Percentiles rank a stretch among this genome's conserved stretches.
Conservation (phyloP, 2,329 filamentous ascomycete genomes). For the Hypoxylon sp. region DNA sequence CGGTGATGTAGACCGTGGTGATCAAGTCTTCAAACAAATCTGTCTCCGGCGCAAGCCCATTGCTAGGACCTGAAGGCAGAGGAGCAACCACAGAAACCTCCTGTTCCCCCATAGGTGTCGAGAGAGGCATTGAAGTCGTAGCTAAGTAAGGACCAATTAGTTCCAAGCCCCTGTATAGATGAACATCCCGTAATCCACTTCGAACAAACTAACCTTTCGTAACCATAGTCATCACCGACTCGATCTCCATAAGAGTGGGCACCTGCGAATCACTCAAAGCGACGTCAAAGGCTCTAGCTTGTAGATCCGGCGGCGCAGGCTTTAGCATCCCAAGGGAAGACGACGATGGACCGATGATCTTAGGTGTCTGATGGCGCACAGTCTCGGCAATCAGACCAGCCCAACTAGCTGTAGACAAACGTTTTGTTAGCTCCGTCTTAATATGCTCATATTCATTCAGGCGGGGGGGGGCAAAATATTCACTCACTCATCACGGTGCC, state of each 20-base stretch:
- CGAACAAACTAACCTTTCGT: slow-evolving; percentile 22
- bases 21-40: not conserved
- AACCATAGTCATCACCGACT: not conserved
- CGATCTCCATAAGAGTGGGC: not conserved
- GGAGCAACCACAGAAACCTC: not conserved
- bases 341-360: not conserved
- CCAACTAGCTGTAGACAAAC: slow-evolving; percentile 43
- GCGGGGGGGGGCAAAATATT: not conserved
- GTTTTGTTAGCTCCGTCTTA: slow-evolving; percentile 8
- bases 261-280: not conserved
- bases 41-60: not conserved
- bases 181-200: not conserved
- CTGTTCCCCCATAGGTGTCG: not conserved
- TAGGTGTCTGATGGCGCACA: slow-evolving; percentile 15
- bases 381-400: slow-evolving; percentile 42
- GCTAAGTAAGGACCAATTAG: slow-evolving; percentile 7
- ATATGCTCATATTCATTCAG: not conserved
- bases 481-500: slow-evolving; percentile 40
- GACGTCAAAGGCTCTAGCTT: not conserved
- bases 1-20: slow-evolving; percentile 28
- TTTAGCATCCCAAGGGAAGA: not conserved
- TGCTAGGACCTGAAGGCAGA: not conserved
- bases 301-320: slow-evolving; percentile 16
- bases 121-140: not conserved
- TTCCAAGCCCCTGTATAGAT: not conserved